Evolutionary conservation across 176 grass and related monocot genomes (phyloP), one percentile per base, ranked within the genome.

Genomic region (Cymbopogon citratus): DNA sequence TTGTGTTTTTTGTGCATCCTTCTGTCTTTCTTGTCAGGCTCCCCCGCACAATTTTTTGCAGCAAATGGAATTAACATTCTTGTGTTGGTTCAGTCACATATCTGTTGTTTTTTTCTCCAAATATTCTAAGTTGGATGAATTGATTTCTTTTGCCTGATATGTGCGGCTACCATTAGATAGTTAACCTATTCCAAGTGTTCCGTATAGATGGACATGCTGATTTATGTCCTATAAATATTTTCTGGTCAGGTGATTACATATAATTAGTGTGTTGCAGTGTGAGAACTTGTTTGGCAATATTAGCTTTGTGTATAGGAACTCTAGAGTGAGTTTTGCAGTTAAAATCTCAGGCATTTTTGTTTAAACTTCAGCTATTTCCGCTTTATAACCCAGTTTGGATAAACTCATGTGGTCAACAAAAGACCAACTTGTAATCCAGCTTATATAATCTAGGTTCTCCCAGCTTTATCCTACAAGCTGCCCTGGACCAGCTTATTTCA

Each of bases 141-240:
- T 61, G 48, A 36, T 43, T 75, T 57, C 27, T 80, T 43, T 23
- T 86, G 61, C 27, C 18, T 48, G 24, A 28, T 69, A 21, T 74
- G 23, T 60, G 45, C 1, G 24, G 35, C 45, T 75, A 25, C 34
- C 28, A 64, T 78, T 12, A 24, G 65, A 36, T 48, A 61, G 34
- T 71, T 18, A 40, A 78, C 40, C 28, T 43, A 63, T 16, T 29
- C 54, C 28, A 36, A 36, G 13, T 68, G 66, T 52, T 63, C 27
- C 25, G 49, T 41, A 19, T 71, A 9, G 19, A 7, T 9, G 48
- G 15, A 34, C 79, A 69, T 70, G 26, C 61, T 51, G 15, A 52
- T 63, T 68, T 69, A 69, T 66, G 36, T 49, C 4, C 1, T 87
- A n/a, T 41, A 49, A 48, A 28, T 81, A 61, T 33, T 68, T 75